These are phyloP conservation scores for Trichosporon faecale DNA, from an alignment of 1,284 basidiomycete genomes.

Conservation along the genomic window DNA sequence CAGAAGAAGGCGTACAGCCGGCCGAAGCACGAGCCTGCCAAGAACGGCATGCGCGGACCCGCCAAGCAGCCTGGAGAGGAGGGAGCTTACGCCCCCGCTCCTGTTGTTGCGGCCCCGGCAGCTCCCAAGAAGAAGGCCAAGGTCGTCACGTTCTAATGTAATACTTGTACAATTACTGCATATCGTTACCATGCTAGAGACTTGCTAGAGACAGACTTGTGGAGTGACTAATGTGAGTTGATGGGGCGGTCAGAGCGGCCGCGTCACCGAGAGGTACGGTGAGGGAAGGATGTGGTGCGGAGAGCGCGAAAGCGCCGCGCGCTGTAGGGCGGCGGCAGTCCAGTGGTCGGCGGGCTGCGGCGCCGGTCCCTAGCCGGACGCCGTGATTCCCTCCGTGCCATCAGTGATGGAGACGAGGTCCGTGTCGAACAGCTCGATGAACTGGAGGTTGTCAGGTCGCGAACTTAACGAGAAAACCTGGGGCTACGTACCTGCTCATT, in stretches of 20 bases:
- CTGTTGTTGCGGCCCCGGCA: neutral
- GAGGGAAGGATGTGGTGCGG: neutral
- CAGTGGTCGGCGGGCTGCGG: neutral
- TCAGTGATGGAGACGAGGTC: slow-evolving; percentile 53
- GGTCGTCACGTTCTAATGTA: slow-evolving; percentile 24
- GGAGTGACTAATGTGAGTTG: neutral
- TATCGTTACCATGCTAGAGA: neutral
- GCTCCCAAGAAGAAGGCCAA: slow-evolving; percentile 20
- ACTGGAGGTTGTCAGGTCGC: slow-evolving; percentile 51
- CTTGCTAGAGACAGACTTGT: neutral
- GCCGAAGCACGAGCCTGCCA: slow-evolving; percentile 34
- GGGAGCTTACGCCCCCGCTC: slow-evolving; percentile 16
- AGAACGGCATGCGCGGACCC: slow-evolving; percentile 38
- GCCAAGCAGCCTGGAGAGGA: slow-evolving; percentile 30
- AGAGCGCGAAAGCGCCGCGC: neutral
- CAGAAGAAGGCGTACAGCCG: slow-evolving; percentile 12
- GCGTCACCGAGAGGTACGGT: neutral
- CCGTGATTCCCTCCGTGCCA: slow-evolving; percentile 2
- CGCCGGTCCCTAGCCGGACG: neutral
- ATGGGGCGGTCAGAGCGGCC: neutral
- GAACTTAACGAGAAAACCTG: no score
- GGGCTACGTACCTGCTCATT: slow-evolving; percentile 58
- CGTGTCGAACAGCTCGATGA: slow-evolving; percentile 58
- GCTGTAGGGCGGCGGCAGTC: neutral
- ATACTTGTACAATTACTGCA: slow-evolving; percentile 10